phyloP scores from a whole-genome alignment of 805 yeast species.

The Candida sithepensis region DNA sequence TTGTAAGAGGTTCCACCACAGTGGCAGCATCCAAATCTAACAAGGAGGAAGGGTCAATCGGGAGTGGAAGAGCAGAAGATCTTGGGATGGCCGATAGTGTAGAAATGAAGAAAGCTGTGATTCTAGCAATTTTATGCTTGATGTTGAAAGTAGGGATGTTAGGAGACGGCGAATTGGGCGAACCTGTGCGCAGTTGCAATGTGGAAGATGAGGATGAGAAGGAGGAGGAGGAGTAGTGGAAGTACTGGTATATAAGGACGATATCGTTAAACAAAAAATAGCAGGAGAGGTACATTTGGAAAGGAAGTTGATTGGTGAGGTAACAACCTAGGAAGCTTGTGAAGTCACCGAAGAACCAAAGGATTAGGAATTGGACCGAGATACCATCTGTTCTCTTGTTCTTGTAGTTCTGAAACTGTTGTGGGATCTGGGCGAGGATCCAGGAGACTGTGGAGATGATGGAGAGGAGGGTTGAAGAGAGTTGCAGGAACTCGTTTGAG shows the following conservation, averaged over 20 bases:
- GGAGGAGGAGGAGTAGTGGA: constrained; percentile 52
- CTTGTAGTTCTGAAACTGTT: constrained; percentile 30
- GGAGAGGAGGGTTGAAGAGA: constrained; percentile 22
- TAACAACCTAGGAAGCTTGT: constrained; percentile 59
- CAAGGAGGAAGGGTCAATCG: neutral
- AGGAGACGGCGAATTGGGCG: neutral
- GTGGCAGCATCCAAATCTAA: no score
- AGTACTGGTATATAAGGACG: constrained; percentile 64
- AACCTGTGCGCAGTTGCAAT: neutral
- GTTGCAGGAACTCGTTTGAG: constrained; percentile 2
- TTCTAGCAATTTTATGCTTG: neutral
- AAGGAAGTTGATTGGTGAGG: constrained; percentile 73
- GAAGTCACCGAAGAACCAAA: constrained; percentile 34
- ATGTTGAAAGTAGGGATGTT: neutral
- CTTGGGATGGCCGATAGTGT: neutral
- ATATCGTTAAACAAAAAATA: constrained; percentile 75
- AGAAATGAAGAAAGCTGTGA: neutral
- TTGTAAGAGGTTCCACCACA: neutral
- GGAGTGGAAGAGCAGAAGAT: neutral
- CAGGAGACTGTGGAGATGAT: constrained; percentile 30
- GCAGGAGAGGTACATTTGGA: constrained; percentile 67
- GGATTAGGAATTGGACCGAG: constrained; percentile 27
- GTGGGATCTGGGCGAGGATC: constrained; percentile 36
- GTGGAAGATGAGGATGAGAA: neutral
- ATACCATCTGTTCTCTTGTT: constrained; percentile 31